Percentiles rank a stretch among this genome's conserved stretches.
phyloP scores from a whole-genome alignment of 306 rosid species.

The Rubus idaeus region DNA sequence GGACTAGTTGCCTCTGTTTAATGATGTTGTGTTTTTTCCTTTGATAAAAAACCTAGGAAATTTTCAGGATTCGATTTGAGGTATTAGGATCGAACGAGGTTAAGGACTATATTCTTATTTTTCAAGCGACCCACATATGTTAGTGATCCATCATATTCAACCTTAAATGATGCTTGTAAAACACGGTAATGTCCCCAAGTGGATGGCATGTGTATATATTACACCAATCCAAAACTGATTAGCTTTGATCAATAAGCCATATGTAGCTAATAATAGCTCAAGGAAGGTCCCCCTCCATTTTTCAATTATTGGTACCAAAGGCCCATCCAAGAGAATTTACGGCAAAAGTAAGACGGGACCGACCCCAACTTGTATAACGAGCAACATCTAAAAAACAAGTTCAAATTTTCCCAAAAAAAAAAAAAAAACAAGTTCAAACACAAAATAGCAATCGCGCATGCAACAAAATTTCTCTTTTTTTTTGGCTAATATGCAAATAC shows the following conservation, averaged over 20 bases:
- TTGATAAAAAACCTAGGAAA: neutral
- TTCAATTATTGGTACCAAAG: neutral
- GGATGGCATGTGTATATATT: neutral
- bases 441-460: neutral
- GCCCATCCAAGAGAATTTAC: neutral
- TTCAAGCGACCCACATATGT: neutral
- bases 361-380: neutral
- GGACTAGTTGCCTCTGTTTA: no score
- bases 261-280: neutral
- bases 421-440: neutral
- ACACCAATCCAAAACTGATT: neutral
- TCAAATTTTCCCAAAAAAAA: no score
- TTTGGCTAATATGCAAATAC: no score
- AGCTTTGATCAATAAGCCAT: no score
- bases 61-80: neutral
- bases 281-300: slow-evolving; percentile 3
- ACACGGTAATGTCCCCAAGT: neutral
- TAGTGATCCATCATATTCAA: neutral
- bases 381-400: neutral
- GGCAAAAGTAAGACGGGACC: neutral
- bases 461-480: no score
- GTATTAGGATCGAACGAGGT: neutral
- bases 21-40: no score
- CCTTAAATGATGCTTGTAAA: neutral
- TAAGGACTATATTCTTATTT: neutral